Conservation (phyloP, 1,139 yeast genomes). For the Hansenula lynferdii region DNA sequence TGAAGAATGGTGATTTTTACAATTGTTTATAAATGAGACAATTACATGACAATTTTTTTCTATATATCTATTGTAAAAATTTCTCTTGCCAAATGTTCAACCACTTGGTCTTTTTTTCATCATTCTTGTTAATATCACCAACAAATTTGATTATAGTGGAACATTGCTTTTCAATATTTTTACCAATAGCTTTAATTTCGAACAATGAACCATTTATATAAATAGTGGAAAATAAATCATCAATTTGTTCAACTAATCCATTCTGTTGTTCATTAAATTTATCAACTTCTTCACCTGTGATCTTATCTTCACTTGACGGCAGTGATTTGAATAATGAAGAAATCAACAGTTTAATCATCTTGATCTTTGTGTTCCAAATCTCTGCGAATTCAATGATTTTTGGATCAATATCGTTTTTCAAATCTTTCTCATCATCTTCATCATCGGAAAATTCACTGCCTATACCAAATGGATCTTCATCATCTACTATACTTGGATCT, state of each 20-base stretch:
- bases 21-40: too few species aligned
- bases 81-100: constrained; percentile 18
- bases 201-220: constrained; percentile 22
- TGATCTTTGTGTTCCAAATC: constrained; percentile 48
- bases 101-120: constrained; percentile 21
- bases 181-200: constrained; percentile 3
- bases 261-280: constrained; percentile 25
- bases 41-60: too few species aligned
- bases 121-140: constrained; percentile 15
- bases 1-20: constrained; percentile 62
- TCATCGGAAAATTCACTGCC: constrained; percentile 24
- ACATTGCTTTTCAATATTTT: constrained; percentile 8
- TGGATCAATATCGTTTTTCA: constrained; percentile 25
- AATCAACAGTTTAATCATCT: constrained; percentile 48
- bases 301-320: constrained; percentile 28
- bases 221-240: constrained; percentile 28
- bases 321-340: constrained; percentile 52
- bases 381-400: constrained; percentile 37
- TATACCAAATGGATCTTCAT: constrained; percentile 38
- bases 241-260: constrained; percentile 25
- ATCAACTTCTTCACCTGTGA: constrained; percentile 23
- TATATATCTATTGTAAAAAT: constrained; percentile 6
- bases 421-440: constrained; percentile 31
- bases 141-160: constrained; percentile 14
- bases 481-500: constrained; percentile 46